Conservation (phyloP, 2,329 filamentous ascomycete genomes). For the Colletotrichum australisinense region DNA sequence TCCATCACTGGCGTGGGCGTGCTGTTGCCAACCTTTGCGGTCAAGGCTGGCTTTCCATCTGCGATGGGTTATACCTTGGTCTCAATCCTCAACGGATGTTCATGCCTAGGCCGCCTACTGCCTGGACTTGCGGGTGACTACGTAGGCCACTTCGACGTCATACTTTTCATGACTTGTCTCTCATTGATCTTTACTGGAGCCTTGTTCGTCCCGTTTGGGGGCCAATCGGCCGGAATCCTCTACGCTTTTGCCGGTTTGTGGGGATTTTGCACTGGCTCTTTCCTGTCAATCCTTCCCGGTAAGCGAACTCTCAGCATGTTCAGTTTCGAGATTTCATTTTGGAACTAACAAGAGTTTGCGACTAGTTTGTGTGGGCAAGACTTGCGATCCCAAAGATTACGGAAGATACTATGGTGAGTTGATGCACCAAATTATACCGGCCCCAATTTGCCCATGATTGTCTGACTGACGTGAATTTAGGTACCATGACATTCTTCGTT, state of each 20-base stretch:
- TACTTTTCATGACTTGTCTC: slow-evolving; percentile 37
- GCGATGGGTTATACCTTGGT: slow-evolving; percentile 56
- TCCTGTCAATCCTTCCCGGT: slow-evolving; percentile 52
- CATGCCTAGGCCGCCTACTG: background rate
- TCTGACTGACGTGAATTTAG: too few relatives aligned
- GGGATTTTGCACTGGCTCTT: slow-evolving; percentile 60
- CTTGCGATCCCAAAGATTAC: too few relatives aligned
- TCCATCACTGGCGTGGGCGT: slow-evolving; percentile 59
- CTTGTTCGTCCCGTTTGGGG: slow-evolving; percentile 58
- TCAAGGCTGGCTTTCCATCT: slow-evolving; percentile 45
- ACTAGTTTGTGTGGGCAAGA: too few relatives aligned
- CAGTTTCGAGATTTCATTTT: too few relatives aligned
- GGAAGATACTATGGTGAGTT: too few relatives aligned
- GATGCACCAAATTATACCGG: too few relatives aligned
- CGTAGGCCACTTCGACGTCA: background rate
- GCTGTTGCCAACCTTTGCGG: slow-evolving; percentile 58
- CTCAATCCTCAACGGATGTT: slow-evolving; percentile 55
- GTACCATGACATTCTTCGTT: too few relatives aligned
- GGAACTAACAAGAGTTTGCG: too few relatives aligned
- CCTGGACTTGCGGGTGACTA: background rate
- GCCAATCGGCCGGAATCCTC: slow-evolving; percentile 48
- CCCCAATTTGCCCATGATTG: too few relatives aligned
- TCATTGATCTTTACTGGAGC: slow-evolving; percentile 49
- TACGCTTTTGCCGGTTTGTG: slow-evolving; percentile 58
- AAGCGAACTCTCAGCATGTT: background rate